Base-by-base conservation (phyloP, 495 filamentous ascomycete species). In the Neurospora sp. region DNA sequence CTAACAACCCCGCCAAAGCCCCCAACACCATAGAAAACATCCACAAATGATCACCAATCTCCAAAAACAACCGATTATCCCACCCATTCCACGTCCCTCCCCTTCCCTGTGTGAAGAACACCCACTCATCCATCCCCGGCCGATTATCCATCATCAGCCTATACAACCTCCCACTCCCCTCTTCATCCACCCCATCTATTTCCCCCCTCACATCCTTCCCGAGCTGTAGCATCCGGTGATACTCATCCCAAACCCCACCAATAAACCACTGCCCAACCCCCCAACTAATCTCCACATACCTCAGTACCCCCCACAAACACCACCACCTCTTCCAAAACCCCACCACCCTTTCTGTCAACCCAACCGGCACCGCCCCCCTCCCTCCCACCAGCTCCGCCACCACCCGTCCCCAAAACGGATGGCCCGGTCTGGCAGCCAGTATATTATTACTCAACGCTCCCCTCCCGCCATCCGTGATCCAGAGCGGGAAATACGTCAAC, bases 401-500 rank as follows among this genome's bases (percentile, higher is more conserved):
- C 93, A 97, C 5, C 45, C 85, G 86, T 13, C 89, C 84, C 86
- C 95, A 96, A 85, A 94, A 97, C 0, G 92, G 92, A 76, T 97
- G 94, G 71, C 91, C 86, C 1, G 93, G 92, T 4, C 92, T 86
- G 17, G 92, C 84, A 54, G 92, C 94, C 88, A 97, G 95, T 37
- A 91, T 92, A 79, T 97, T 93, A 82, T 97, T 97, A 70, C 90
- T 93, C 76, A 97, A 92, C 62, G 94, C 94, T 10, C 93, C 96
- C 11, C 94, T 93, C 1, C 87, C 85, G 13, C 92, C 94, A 71
- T 90, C 89, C 75, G 93, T 91, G 24, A 95, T 86, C 92, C 93
- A 97, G 39, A 92, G 89, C 15, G 90, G 90, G 81, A 95, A 97
- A 45, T 88, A 87, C 43, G 95, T 89, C 5, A 96, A 86, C 69